Evolutionary conservation across 2,329 filamentous ascomycete genomes (phyloP).

Genomic region (Cytospora paraplurivora): DNA sequence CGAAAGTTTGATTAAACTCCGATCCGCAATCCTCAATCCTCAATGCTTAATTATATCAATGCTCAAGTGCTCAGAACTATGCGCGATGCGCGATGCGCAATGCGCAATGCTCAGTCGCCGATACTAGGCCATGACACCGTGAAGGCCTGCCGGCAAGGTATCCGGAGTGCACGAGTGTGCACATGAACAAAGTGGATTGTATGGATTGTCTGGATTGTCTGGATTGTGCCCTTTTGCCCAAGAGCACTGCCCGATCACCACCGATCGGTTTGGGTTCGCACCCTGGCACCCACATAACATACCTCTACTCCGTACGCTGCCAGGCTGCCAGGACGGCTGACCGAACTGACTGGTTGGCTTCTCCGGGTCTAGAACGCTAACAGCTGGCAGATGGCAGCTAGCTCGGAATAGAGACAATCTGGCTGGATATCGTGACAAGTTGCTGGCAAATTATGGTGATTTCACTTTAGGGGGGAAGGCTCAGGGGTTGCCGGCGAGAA

Average conservation of each 20-base stretch:
- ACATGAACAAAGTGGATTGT: no score
- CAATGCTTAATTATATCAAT: not conserved
- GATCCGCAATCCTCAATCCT: not conserved
- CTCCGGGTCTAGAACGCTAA: constrained; percentile 1
- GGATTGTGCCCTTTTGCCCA: no score
- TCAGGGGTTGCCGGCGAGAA: constrained; percentile 24
- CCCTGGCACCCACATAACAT: no score
- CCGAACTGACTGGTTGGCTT: not conserved
- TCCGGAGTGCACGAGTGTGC: no score
- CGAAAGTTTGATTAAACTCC: not conserved
- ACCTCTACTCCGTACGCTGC: no score
- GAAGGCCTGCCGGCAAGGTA: not conserved
- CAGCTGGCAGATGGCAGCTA: constrained; percentile 6
- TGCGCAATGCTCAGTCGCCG: no score
- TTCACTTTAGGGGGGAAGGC: constrained; percentile 26
- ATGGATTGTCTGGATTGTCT: no score
- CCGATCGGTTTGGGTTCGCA: no score
- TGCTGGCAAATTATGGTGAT: constrained; percentile 29
- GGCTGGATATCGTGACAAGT: constrained; percentile 18
- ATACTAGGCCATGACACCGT: not conserved
- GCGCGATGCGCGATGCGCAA: no score
- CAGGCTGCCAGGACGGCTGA: no score
- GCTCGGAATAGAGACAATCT: constrained; percentile 16
- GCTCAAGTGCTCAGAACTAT: no score
- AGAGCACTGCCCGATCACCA: no score